Evolutionary conservation across 2,329 filamentous ascomycete genomes (phyloP).

Genomic region (Cladobotryum protrusum): DNA sequence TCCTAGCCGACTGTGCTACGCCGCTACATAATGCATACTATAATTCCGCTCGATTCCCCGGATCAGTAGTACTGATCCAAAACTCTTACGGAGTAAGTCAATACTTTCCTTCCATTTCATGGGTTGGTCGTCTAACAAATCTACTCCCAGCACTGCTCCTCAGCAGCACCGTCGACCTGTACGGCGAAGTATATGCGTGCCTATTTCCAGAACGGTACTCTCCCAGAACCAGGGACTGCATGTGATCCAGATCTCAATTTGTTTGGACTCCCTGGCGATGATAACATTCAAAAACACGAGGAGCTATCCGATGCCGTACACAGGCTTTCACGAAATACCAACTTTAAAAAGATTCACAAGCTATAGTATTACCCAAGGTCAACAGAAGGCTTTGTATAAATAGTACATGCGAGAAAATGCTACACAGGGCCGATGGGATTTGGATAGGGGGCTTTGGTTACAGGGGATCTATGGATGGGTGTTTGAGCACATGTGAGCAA

Average conservation of each 20-base stretch:
- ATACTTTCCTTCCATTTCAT: neutral
- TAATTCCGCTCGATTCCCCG: slow-evolving; percentile 38
- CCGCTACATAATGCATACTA: slow-evolving; percentile 39
- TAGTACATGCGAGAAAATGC: no score
- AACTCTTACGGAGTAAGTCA: slow-evolving; percentile 44
- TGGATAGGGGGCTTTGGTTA: no score
- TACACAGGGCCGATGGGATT: no score
- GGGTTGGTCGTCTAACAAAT: neutral
- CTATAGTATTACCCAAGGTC: neutral
- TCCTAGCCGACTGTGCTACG: slow-evolving; percentile 43
- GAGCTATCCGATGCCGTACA: neutral
- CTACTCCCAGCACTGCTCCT: slow-evolving; percentile 41
- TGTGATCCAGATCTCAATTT: slow-evolving; percentile 41
- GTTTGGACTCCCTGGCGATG: slow-evolving; percentile 29
- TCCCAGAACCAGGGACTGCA: slow-evolving; percentile 38
- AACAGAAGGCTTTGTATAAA: neutral
- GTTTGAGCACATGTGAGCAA: no score
- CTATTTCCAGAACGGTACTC: slow-evolving; percentile 40
- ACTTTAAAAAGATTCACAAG: neutral
- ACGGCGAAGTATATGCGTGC: slow-evolving; percentile 34
- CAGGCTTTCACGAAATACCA: neutral
- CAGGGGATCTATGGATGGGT: no score
- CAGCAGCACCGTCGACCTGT: slow-evolving; percentile 39
- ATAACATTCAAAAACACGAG: neutral
- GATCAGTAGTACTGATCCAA: slow-evolving; percentile 41